phyloP scores from a whole-genome alignment of 331 rosid species.

The Rosa hybrid region DNA sequence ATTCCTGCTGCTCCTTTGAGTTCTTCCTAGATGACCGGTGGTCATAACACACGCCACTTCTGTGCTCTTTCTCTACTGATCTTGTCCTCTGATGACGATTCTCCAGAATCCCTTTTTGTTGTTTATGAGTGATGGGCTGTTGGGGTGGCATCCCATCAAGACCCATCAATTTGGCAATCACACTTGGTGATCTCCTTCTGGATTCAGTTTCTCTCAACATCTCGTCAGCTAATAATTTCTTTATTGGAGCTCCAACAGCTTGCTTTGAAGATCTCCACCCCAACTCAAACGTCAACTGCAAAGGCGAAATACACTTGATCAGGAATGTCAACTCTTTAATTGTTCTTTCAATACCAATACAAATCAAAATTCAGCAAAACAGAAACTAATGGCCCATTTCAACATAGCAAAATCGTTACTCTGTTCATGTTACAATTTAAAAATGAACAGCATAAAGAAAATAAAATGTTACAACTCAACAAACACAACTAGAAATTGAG shows the following conservation, averaged over 20 bases:
- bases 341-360: background rate
- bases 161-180: conserved; percentile 95
- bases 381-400: background rate
- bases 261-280: conserved; percentile 69
- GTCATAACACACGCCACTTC: conserved; percentile 35
- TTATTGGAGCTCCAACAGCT: conserved; percentile 67
- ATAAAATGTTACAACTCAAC: background rate
- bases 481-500: conserved; percentile 22
- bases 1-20: conserved; percentile 75
- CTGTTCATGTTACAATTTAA: background rate
- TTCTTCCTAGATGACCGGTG: conserved; percentile 52
- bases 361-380: background rate
- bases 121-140: conserved; percentile 53
- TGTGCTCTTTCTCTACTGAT: conserved; percentile 47
- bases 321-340: conserved; percentile 11
- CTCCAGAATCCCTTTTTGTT: conserved; percentile 44
- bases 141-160: conserved; percentile 88
- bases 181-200: conserved; percentile 67
- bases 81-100: conserved; percentile 24
- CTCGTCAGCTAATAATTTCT: conserved; percentile 80
- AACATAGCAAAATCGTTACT: background rate
- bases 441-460: background rate
- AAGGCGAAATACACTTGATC: conserved; percentile 18
- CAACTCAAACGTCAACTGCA: conserved; percentile 59
- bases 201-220: conserved; percentile 63